Conservation (phyloP, 768 basidiomycete genomes). For the Agrocybe pediades region DNA sequence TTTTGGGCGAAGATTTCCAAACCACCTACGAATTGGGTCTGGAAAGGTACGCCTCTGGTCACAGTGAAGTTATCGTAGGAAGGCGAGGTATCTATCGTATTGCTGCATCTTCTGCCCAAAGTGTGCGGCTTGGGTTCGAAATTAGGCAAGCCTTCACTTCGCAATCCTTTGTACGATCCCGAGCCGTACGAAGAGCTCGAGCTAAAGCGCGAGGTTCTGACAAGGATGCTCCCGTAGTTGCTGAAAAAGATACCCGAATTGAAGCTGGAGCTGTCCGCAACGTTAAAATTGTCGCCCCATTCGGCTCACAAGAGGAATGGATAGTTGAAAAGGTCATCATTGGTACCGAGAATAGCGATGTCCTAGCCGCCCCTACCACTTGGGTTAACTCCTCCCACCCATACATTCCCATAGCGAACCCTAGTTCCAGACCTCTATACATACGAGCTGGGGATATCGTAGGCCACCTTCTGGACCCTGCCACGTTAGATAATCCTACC, state of each 20-base stretch:
- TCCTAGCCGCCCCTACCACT: slow-evolving; percentile 9
- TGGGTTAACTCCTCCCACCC: slow-evolving; percentile 5
- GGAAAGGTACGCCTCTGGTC: slow-evolving; percentile 4
- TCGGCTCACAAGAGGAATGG: too few relatives aligned
- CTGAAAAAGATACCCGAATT: too few relatives aligned
- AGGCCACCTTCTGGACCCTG: slow-evolving; percentile 5
- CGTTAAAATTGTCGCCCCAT: too few relatives aligned
- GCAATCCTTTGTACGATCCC: slow-evolving; percentile 5
- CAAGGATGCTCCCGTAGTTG: too few relatives aligned
- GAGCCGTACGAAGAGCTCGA: neutral
- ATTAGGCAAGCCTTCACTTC: slow-evolving; percentile 7
- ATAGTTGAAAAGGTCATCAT: too few relatives aligned
- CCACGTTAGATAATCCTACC: neutral
- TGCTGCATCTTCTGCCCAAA: slow-evolving; percentile 8
- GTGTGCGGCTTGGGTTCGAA: slow-evolving; percentile 19
- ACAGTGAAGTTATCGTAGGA: slow-evolving; percentile 9
- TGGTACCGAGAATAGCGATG: slow-evolving; percentile 1
- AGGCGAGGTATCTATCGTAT: neutral
- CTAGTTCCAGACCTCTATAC: slow-evolving; percentile 1
- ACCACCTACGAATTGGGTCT: slow-evolving; percentile 10
- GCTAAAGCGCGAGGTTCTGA: too few relatives aligned
- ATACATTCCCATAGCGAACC: slow-evolving; percentile 10
- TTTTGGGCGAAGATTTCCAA: slow-evolving; percentile 16
- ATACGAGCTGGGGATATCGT: slow-evolving; percentile 13
- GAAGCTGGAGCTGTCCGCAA: too few relatives aligned